Evolutionary conservation across 306 rosid genomes (phyloP), one percentile per base, ranked within the genome.

Genomic region (Quercus mongolica): DNA sequence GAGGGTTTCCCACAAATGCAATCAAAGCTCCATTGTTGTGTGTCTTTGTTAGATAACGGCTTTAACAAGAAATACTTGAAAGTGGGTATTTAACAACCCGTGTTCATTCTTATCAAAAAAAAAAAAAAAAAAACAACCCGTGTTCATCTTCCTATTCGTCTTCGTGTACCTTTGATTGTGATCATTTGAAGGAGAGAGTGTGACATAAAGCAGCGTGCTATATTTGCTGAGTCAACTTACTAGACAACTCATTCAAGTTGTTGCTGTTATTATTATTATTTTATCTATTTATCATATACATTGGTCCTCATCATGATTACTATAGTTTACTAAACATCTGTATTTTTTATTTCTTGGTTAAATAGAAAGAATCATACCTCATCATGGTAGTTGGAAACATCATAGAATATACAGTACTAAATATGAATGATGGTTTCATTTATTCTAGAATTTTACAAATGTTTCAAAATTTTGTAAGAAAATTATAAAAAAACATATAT

Each of bases 11-110:
- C 71, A 17, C 64, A 23, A 19, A 75, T 21, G 46, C 77, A 78
- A 81, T 78, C 75, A 82, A 76, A 23, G 72, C 41, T 21, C 9
- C 52, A 74, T 58, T 76, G 77, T 20, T 33, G 13, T 78, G 6
- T 74, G 85, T 63, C 83, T 20, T 68, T 74, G 69, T 78, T 85
- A 74, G 82, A 56, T 79, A 87, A 84, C 83, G 85, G 86, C 86
- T 51, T 74, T 52, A 56, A 74, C 72, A 87, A 84, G 88, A 76
- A 84, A 79, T 62, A 65, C 71, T 58, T 69, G 79, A 84, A 69
- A 71, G 67, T 55, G 59, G 76, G 77, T 41, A 76, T 56, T 69
- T 82, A 79, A 81, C 84, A 81, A 72, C 81, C 84, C 56, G n/a
- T 31, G 58, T 14, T 62, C 4, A 13, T 62, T 59, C 11, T 49